phyloP scores from a whole-genome alignment of 148 eudicot genomes.

The Vaccinium darrowii region DNA sequence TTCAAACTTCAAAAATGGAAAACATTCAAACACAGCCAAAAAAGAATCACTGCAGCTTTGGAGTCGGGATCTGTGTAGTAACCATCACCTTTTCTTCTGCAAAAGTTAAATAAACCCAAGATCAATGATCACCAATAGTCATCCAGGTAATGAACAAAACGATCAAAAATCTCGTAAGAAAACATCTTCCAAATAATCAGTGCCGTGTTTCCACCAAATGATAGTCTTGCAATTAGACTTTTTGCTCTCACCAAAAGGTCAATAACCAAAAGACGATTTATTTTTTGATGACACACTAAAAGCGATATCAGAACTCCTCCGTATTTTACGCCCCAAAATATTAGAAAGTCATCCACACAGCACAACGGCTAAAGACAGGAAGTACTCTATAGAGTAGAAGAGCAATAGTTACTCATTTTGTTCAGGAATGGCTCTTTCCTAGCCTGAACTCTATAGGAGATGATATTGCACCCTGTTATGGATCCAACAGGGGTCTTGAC shows the following conservation, averaged over 20 bases:
- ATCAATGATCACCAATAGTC: not conserved
- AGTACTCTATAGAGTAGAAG: not conserved
- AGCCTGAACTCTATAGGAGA: not conserved
- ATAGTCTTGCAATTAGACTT: not conserved
- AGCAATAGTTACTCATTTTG: not conserved
- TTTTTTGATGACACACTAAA: not conserved
- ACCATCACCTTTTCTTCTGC: slow-evolving; percentile 16
- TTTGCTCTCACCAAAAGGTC: not conserved
- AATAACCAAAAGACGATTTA: not conserved
- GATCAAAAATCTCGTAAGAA: not conserved
- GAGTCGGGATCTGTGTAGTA: not conserved
- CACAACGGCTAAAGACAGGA: not conserved
- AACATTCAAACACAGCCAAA: not conserved
- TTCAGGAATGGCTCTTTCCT: not conserved
- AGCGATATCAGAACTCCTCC: not conserved
- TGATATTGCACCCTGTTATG: not conserved
- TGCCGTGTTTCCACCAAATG: not conserved
- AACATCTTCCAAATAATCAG: not conserved
- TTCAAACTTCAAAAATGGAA: not conserved
- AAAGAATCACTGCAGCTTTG: not conserved
- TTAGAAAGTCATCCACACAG: not conserved
- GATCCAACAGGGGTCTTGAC: not conserved
- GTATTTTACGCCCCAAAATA: not conserved
- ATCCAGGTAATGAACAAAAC: not conserved
- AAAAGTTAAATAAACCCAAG: not conserved